These are phyloP conservation scores for Lachancea meyersii DNA, from an alignment of 805 yeast species.

Conservation along the genomic window DNA sequence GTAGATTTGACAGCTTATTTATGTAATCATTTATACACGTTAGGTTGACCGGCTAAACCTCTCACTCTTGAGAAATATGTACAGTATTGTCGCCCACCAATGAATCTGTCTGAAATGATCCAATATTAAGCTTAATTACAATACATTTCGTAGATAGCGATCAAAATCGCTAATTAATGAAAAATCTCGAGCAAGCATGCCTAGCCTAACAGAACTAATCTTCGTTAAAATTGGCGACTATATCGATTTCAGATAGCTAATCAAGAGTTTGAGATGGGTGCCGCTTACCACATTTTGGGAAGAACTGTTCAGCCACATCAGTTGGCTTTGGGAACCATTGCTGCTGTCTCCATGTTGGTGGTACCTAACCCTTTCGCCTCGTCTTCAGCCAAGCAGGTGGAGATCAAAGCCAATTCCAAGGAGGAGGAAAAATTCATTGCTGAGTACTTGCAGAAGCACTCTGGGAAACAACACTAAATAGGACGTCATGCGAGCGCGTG, in stretches of 20 bases:
- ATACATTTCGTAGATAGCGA: too few species aligned
- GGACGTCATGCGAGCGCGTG: not conserved
- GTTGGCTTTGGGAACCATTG: slow-evolving; percentile 45
- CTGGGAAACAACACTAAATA: slow-evolving; percentile 25
- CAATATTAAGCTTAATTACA: too few species aligned
- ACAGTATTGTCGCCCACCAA: too few species aligned
- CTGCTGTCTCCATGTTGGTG: slow-evolving; percentile 57
- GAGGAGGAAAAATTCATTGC: slow-evolving; percentile 86
- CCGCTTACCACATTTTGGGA: slow-evolving; percentile 75
- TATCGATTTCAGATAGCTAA: too few species aligned
- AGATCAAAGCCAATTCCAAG: slow-evolving; percentile 68
- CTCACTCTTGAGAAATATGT: too few species aligned
- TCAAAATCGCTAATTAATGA: too few species aligned
- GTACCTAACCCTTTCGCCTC: slow-evolving; percentile 64
- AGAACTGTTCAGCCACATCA: slow-evolving; percentile 74
- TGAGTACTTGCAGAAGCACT: slow-evolving; percentile 52
- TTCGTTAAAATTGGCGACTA: too few species aligned
- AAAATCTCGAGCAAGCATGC: too few species aligned
- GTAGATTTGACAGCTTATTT: too few species aligned
- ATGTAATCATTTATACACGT: too few species aligned
- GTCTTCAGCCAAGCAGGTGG: slow-evolving; percentile 55
- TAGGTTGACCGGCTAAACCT: too few species aligned
- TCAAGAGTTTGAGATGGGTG: slow-evolving; percentile 49
- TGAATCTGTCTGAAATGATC: too few species aligned
- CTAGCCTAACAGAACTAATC: not conserved